Evolutionary conservation across 2,329 filamentous ascomycete genomes (phyloP).

Genomic region (Epichloe elymi): DNA sequence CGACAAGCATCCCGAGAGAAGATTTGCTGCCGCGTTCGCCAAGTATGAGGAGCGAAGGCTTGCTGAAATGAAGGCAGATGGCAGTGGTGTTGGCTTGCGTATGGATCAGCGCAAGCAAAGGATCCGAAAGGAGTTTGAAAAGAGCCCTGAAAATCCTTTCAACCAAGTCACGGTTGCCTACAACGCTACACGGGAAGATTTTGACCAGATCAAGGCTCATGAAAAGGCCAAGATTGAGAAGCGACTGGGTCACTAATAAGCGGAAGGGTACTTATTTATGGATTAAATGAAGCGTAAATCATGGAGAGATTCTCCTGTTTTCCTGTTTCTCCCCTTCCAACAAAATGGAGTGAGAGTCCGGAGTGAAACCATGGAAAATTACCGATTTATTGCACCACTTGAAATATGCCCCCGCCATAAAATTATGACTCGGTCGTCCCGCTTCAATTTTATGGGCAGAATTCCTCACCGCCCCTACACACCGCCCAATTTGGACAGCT

Average conservation of each 20-base stretch:
- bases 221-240: slow-evolving; percentile 66
- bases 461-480: slow-evolving; percentile 9
- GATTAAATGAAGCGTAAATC: neutral
- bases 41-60: slow-evolving; percentile 71
- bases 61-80: slow-evolving; percentile 75
- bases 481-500: slow-evolving; percentile 3
- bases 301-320: too few species aligned
- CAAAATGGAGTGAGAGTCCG: too few species aligned
- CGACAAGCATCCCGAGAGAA: slow-evolving; percentile 76
- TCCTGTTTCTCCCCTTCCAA: too few species aligned
- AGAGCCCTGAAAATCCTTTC: slow-evolving; percentile 88
- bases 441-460: slow-evolving; percentile 8
- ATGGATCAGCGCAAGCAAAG: slow-evolving; percentile 74
- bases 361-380: neutral
- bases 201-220: slow-evolving; percentile 48
- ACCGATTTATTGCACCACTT: neutral
- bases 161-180: slow-evolving; percentile 69
- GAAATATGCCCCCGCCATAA: neutral
- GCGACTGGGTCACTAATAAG: slow-evolving; percentile 37
- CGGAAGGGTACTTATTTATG: neutral
- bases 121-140: slow-evolving; percentile 87
- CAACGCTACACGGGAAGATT: slow-evolving; percentile 67
- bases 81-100: slow-evolving; percentile 56
- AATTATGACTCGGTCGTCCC: neutral
- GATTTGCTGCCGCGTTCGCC: slow-evolving; percentile 76